Percentiles rank a stretch among this genome's conserved stretches.
These are phyloP conservation scores for Byssothecium circinans DNA, from an alignment of 2,329 filamentous ascomycete species.

Conservation along the genomic window DNA sequence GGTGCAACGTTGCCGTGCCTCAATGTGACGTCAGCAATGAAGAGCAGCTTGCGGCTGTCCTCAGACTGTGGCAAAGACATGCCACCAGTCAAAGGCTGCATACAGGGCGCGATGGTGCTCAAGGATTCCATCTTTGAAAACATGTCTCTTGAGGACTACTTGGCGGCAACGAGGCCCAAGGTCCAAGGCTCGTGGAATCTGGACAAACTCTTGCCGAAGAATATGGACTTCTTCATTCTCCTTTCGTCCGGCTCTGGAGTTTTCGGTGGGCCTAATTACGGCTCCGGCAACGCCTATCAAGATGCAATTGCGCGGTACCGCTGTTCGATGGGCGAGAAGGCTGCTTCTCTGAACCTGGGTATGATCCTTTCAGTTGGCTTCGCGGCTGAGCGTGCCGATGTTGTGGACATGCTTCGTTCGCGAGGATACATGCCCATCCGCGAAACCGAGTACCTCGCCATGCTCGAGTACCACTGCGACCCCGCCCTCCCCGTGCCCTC, in stretches of 20 bases:
- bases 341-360: conserved; percentile 20
- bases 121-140: conserved; percentile 21
- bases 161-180: conserved; percentile 25
- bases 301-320: conserved; percentile 28
- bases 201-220: conserved; percentile 11
- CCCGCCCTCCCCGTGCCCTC: background rate
- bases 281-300: conserved; percentile 27
- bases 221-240: conserved; percentile 31
- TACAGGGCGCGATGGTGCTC: conserved; percentile 27
- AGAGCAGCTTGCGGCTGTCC: conserved; percentile 1
- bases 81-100: conserved; percentile 25
- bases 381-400: conserved; percentile 13
- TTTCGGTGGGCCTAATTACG: conserved; percentile 27
- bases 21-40: too few relatives aligned
- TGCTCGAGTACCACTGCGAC: conserved; percentile 23
- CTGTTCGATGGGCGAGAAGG: conserved; percentile 12
- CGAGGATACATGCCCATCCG: background rate
- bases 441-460: conserved; percentile 20
- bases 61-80: conserved; percentile 26
- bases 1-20: too few relatives aligned
- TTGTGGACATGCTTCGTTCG: background rate
- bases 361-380: conserved; percentile 17
- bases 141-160: conserved; percentile 19
- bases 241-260: conserved; percentile 25
- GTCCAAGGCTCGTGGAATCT: conserved; percentile 39